A percentile compares a stretch with the other conserved stretches of the same genome.
Conservation (phyloP, 2,329 filamentous ascomycete genomes). For the Rosellinia necatrix region DNA sequence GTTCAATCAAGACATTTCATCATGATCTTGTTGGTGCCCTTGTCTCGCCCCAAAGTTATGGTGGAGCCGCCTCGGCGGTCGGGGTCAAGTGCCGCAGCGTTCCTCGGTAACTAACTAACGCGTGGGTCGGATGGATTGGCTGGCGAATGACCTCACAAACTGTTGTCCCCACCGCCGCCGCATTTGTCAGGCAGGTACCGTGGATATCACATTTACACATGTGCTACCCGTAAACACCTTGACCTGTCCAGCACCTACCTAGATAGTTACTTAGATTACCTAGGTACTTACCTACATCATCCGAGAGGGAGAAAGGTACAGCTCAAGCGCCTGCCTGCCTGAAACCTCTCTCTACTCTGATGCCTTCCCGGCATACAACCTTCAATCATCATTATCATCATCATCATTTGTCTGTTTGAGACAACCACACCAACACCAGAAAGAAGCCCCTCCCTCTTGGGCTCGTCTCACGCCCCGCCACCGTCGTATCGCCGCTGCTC, state of each 20-base stretch:
- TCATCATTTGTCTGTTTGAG: not conserved
- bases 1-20: too few relatives aligned
- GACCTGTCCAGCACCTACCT: not conserved
- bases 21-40: too few relatives aligned
- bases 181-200: conserved; percentile 23
- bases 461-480: not conserved
- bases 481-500: not conserved
- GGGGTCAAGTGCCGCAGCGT: not conserved
- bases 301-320: too few relatives aligned
- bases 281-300: not conserved
- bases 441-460: not conserved
- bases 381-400: too few relatives aligned
- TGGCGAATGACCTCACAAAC: conserved; percentile 8
- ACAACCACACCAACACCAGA: not conserved
- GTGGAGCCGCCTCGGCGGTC: conserved; percentile 12
- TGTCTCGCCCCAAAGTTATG: not conserved
- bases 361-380: not conserved
- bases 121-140: not conserved
- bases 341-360: not conserved
- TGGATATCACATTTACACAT: too few relatives aligned
- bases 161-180: not conserved
- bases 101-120: conserved; percentile 20
- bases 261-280: too few relatives aligned
- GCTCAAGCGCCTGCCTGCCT: not conserved
- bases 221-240: not conserved